Base-by-base conservation (phyloP, 2,329 filamentous ascomycete genomes). In the Penicillium sp. region DNA sequence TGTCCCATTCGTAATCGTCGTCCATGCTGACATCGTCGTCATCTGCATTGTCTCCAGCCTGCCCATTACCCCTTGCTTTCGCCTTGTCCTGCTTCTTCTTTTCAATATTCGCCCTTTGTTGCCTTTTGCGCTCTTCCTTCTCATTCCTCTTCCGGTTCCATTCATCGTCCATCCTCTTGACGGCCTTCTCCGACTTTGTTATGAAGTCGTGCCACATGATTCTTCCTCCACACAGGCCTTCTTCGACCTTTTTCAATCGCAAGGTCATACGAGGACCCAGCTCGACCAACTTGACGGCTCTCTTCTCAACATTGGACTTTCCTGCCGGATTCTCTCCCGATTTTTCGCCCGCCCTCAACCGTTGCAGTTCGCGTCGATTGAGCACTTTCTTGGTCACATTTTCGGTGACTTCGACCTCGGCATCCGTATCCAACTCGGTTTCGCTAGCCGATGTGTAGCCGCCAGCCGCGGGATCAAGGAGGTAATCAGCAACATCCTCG, bases 201-300 rank as follows among this genome's bases (percentile, higher is more conserved):
- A 97, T 86, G 69, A 91, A 95, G 70, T 97, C 91, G 72, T 99
- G 94, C 94, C 94, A 99, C 89, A 99, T 90, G 56, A 96, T 83
- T 71, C 91, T 94, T 50, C 94, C 94, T 24, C 83, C 82, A 66
- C 91, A 97, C 6, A 97, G 75, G 1, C 93, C 94, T 65, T 99
- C 94, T 69, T 99, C 94, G 4, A 99, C 92, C 77, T 99, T 99
- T 55, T 91, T 92, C 74, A 99, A 79, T 30, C 93, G 85, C 42
- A 99, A 77, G 59, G 84, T 88, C 88, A 99, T 87, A 54, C 94
- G 85, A 1, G 94, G 94, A 0, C 94, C 94, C 0, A 99, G 78
- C 74, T 99, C 94, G 3, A 96, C 87, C 6, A 99, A 79, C 71
- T 96, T 97, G 21, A 99, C 90, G 0, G 90, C 92, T 46, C 91